Evolutionary conservation across 352 stramenopile genomes (phyloP), one percentile per base, ranked within the genome.

Genomic region (Globisporangium carolinianum): DNA sequence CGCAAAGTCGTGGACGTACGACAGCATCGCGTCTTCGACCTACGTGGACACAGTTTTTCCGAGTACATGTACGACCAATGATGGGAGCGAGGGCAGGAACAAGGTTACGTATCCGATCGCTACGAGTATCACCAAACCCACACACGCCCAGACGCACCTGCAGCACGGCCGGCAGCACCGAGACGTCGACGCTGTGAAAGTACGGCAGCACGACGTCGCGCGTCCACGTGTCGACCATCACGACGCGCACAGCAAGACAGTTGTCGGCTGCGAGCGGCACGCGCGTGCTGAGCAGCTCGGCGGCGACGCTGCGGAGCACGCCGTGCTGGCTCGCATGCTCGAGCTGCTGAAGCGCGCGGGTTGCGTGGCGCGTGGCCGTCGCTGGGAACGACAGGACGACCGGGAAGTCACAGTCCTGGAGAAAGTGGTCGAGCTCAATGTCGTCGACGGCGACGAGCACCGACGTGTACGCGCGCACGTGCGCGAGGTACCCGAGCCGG

Each of bases 341-440:
- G 36, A 76, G 55, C 7, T 72, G 62, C 37, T 75, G 51, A 12
- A 69, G 60, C 14, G 77, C 58, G 36, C 68, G 65, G 36, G 61
- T 56, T n/a, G 46, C 60, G 50, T 67, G 45, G 5, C 51, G 50
- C 3, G 38, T 11, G 10, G 66, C 39, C 45, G 49, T 65, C 36
- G 71, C 60, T 2, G 68, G 58, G 50, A 85, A 86, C 53, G 57
- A 77, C 37, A 94, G 52, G 5, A 92, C 76, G 24, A 87, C 62
- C 4, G 84, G 82, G 14, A 91, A 92, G 48, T 89, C 86, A 65
- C 82, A 91, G 1, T 69, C 70, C 48, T 78, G 67, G 35, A 92
- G 54, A 47, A 88, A 89, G 68, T 94, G 82, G 35, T 83, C 76
- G 37, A 90, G 47, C 60, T 91, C 72, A 14, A 89, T 42, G 24